Evolutionary conservation across 805 yeast species (phyloP).

Genomic region (Zygosaccharomyces gambellarensis): DNA sequence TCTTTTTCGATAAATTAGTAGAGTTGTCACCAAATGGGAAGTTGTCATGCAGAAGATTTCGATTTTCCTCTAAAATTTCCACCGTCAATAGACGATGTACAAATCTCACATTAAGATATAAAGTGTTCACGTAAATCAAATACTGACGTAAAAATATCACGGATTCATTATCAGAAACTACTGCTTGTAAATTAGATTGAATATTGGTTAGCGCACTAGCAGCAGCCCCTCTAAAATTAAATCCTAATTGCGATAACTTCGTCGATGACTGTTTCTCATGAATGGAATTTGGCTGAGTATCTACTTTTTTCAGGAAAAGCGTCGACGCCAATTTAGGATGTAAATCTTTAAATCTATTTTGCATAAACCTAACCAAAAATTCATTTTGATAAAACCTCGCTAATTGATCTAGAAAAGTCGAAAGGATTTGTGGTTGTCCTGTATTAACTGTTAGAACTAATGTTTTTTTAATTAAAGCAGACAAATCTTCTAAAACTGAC

Average conservation of each 20-base stretch:
- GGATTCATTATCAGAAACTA: conserved; percentile 30
- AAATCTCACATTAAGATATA: conserved; percentile 58
- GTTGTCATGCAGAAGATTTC: conserved; percentile 32
- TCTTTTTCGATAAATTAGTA: conserved; percentile 23
- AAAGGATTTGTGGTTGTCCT: conserved; percentile 45
- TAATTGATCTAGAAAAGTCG: conserved; percentile 27
- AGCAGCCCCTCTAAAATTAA: conserved; percentile 34
- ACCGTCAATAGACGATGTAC: conserved; percentile 44
- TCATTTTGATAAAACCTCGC: conserved; percentile 31
- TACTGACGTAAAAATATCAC: conserved; percentile 49
- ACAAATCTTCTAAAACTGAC: conserved; percentile 81
- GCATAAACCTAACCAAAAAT: conserved; percentile 29
- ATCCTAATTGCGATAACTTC: conserved; percentile 27
- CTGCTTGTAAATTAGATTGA: conserved; percentile 33
- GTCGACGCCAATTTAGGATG: conserved; percentile 25
- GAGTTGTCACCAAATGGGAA: conserved; percentile 39
- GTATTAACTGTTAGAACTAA: conserved; percentile 64
- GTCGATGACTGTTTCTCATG: conserved; percentile 13
- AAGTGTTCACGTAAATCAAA: conserved; percentile 65
- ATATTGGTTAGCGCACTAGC: conserved; percentile 42
- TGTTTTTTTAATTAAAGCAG: conserved; percentile 65
- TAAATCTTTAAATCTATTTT: conserved; percentile 24
- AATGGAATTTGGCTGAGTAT: conserved; percentile 13
- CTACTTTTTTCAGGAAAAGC: conserved; percentile 21
- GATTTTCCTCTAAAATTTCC: conserved; percentile 32